Conservation (phyloP, 495 filamentous ascomycete species). For the Jackrogersella multiformis region DNA sequence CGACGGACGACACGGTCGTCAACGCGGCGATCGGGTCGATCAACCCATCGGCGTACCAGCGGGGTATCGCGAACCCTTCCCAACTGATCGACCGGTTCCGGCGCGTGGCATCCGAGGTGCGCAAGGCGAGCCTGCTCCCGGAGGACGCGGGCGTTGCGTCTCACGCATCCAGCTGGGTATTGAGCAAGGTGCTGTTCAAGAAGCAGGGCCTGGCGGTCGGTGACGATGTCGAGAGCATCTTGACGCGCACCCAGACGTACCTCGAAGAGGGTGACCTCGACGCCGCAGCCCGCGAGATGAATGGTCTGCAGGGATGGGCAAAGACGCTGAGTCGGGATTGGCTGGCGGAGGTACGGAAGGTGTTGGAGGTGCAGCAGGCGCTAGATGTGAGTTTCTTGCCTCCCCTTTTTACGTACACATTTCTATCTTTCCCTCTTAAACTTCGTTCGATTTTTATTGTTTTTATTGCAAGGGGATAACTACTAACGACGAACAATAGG, state of each 20-base stretch:
- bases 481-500: constrained; percentile 44
- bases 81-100: constrained; percentile 96
- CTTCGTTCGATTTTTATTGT: not conserved
- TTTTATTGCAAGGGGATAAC: not conserved
- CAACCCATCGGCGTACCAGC: constrained; percentile 92
- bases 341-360: constrained; percentile 84
- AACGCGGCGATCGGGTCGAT: constrained; percentile 93
- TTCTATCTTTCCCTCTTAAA: not conserved
- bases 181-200: constrained; percentile 94
- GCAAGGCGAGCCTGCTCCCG: constrained; percentile 90
- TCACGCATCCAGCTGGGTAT: constrained; percentile 84
- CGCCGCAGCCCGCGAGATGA: constrained; percentile 93
- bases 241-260: constrained; percentile 84
- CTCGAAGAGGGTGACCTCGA: constrained; percentile 94
- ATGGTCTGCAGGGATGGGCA: constrained; percentile 88
- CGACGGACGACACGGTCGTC: constrained; percentile 80
- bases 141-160: constrained; percentile 93
- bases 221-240: constrained; percentile 92
- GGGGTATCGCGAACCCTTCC: constrained; percentile 80
- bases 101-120: constrained; percentile 89
- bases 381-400: constrained; percentile 75
- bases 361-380: constrained; percentile 94
- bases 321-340: constrained; percentile 93
- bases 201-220: constrained; percentile 87
- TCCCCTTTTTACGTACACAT: constrained; percentile 3